Conservation (phyloP, 2,329 filamentous ascomycete genomes). For the Hypocrella siamensis region DNA sequence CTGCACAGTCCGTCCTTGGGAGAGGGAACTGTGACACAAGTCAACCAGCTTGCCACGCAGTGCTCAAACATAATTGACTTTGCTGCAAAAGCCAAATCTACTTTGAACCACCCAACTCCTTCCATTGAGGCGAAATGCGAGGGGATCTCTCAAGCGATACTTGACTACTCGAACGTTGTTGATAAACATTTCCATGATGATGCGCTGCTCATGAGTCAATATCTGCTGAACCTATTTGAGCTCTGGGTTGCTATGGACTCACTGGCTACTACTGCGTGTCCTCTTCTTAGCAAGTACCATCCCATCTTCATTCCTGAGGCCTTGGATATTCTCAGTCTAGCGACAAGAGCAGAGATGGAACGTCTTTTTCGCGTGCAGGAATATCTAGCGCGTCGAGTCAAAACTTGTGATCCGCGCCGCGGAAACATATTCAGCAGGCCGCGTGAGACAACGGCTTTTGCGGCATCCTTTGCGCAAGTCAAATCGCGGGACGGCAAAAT, state of each 20-base stretch:
- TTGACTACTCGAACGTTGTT: background rate
- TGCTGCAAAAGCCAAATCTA: background rate
- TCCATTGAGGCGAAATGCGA: background rate
- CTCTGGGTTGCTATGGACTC: constrained; percentile 7
- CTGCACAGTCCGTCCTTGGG: background rate
- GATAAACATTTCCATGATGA: background rate
- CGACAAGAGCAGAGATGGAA: background rate
- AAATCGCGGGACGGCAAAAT: background rate
- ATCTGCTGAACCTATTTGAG: constrained; percentile 6
- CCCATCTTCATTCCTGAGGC: constrained; percentile 2
- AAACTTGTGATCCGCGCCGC: background rate
- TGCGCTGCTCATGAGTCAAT: constrained; percentile 2
- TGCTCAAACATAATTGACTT: constrained; percentile 1
- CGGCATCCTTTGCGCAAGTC: background rate
- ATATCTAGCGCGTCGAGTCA: constrained; percentile 2
- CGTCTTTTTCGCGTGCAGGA: constrained; percentile 1
- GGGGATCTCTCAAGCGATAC: background rate
- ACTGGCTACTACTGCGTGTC: constrained; percentile 1
- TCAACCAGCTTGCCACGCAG: background rate
- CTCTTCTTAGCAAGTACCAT: constrained; percentile 2
- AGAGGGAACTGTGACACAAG: too few species aligned
- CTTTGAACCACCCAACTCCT: background rate
- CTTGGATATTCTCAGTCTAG: constrained; percentile 2
- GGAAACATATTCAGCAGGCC: constrained; percentile 1
- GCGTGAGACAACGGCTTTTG: background rate